Conservation (phyloP, 345 rosid species). For the Sonneratia alba region DNA sequence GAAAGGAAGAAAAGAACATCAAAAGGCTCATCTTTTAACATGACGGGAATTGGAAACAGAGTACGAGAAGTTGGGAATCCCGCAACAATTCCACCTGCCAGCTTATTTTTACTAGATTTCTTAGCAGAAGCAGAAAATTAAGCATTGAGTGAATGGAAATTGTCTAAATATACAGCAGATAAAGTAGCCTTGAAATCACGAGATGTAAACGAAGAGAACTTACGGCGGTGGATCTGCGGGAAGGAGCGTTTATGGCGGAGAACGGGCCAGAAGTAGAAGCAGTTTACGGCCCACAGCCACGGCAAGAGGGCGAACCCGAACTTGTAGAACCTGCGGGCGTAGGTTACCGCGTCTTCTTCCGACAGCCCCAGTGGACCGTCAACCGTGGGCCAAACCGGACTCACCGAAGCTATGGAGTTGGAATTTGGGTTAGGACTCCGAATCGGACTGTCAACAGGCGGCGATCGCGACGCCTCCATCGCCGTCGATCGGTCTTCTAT, state of each 20-base stretch:
- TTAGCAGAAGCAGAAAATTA: not conserved
- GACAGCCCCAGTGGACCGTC: conserved; percentile 80
- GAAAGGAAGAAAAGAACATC: not conserved
- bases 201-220: conserved; percentile 3
- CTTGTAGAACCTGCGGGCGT: conserved; percentile 78
- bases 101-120: no score
- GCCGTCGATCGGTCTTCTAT: not conserved
- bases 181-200: not conserved
- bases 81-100: not conserved
- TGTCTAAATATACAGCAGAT: not conserved
- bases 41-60: no score
- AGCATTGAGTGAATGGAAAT: no score
- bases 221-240: conserved; percentile 72
- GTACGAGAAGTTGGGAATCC: not conserved
- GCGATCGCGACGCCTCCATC: conserved; percentile 52
- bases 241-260: conserved; percentile 77
- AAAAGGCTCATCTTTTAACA: no score
- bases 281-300: conserved; percentile 91
- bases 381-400: conserved; percentile 79
- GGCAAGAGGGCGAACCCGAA: conserved; percentile 89
- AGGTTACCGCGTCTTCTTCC: conserved; percentile 69
- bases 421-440: conserved; percentile 8
- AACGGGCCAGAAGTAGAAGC: conserved; percentile 99
- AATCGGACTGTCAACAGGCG: conserved; percentile 14
- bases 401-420: conserved; percentile 31